Base-by-base conservation (phyloP, 2,329 filamentous ascomycete species). In the Ophiosphaerella narmari region DNA sequence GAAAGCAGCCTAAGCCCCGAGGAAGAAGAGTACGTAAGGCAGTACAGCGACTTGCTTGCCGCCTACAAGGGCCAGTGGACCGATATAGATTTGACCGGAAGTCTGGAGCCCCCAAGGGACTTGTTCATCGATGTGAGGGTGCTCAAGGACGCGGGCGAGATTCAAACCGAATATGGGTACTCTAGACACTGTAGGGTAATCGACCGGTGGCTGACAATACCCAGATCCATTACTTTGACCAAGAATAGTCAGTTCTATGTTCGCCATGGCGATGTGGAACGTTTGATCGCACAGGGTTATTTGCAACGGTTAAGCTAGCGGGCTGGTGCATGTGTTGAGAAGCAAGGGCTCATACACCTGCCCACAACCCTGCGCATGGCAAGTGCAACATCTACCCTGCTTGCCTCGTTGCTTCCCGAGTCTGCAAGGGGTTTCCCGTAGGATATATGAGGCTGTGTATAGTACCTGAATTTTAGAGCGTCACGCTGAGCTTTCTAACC, bases 201-300 rank as follows among this genome's bases (percentile, higher is more conserved):
- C n/a, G 32, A 46, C 31, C 26, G 26, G 26, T 29, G 26, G 26
- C 26, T 29, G 26, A 29, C 26, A 11, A 29, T 11, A 29, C 2
- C 7, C 62, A 96, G 91, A 13, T 90, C 92, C 11, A 97, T 99
- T 65, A 97, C 89, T 52, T 82, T 99, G 77, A 96, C 91, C 33
- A 97, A 96, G 75, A 97, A 99, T 75, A 97, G 92, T 67, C 94
- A 99, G 71, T 96, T 99, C 70, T 97, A 95, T 68, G 94, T 99
- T 34, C 85, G 93, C 39, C 91, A 97, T 68, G 93, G 91, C 21
- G 94, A 99, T 75, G 94, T 99, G 6, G 94, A 99, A 75, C 84
- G 92, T 43, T 75, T 99, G 63, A 97, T 99, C 66, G 85, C 91
- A 13, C 93, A 97, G 71, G 94, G 94, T 16, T 99, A 97, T 76